Evolutionary conservation across 345 rosid genomes (phyloP).

Genomic region (Lumnitzera racemosa): DNA sequence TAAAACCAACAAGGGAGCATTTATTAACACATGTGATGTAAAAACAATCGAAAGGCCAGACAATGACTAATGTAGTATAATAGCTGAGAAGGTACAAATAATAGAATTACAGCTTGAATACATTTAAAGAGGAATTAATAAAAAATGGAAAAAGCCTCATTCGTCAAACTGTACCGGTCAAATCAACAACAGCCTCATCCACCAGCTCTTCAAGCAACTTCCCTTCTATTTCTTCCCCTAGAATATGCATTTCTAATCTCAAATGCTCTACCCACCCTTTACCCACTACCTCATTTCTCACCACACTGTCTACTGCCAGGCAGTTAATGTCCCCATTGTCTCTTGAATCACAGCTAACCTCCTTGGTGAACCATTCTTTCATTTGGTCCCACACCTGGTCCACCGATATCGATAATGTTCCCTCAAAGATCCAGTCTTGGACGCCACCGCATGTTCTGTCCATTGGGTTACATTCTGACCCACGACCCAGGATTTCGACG

Average conservation of each 20-base stretch:
- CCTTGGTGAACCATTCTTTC: slow-evolving; percentile 52
- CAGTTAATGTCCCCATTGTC: slow-evolving; percentile 31
- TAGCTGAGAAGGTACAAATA: too few species aligned
- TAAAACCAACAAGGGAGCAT: too few species aligned
- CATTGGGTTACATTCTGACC: slow-evolving; percentile 19
- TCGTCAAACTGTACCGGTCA: slow-evolving; percentile 28
- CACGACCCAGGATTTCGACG: slow-evolving; percentile 32
- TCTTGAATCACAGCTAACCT: slow-evolving; percentile 19
- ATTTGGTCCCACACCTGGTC: slow-evolving; percentile 64
- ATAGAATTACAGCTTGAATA: not conserved
- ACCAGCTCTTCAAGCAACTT: slow-evolving; percentile 68
- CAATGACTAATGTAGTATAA: too few species aligned
- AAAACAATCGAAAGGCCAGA: too few species aligned
- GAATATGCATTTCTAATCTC: slow-evolving; percentile 43
- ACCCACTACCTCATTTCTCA: slow-evolving; percentile 68
- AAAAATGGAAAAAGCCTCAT: not conserved
- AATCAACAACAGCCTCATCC: slow-evolving; percentile 60
- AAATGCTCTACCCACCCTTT: slow-evolving; percentile 48
- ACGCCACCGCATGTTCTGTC: slow-evolving; percentile 13
- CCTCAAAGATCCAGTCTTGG: slow-evolving; percentile 11
- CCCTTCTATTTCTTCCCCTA: slow-evolving; percentile 52
- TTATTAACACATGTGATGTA: too few species aligned
- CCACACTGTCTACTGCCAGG: slow-evolving; percentile 55
- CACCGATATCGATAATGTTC: slow-evolving; percentile 22
- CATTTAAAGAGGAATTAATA: not conserved